A percentile compares a stretch with the other conserved stretches of the same genome.
phyloP scores from a whole-genome alignment of 495 filamentous ascomycete species.

The Aspergillus kassunensis region DNA sequence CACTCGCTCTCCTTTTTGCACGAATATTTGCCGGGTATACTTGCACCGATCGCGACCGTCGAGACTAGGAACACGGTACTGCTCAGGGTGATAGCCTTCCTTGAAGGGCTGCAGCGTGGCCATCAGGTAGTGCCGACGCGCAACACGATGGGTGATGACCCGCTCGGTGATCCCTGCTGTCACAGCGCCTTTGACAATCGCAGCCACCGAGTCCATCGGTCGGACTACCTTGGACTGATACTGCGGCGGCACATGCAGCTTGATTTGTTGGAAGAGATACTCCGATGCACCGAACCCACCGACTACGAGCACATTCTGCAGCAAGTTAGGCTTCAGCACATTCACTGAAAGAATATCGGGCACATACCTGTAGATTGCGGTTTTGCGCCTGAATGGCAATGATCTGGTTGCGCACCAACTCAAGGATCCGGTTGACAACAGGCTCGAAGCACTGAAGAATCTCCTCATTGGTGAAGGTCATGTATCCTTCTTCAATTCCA shows the following conservation, averaged over 20 bases:
- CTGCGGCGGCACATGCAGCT: conserved; percentile 72
- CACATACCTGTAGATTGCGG: conserved; percentile 61
- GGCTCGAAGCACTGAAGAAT: conserved; percentile 80
- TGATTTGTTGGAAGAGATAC: conserved; percentile 82
- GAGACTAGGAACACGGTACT: conserved; percentile 92
- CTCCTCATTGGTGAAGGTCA: conserved; percentile 81
- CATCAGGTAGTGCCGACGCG: conserved; percentile 98
- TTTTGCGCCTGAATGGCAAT: conserved; percentile 79
- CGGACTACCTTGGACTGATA: conserved; percentile 76
- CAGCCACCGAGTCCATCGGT: conserved; percentile 80
- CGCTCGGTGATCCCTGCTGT: conserved; percentile 94
- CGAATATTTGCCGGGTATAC: conserved; percentile 97
- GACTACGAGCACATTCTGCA: conserved; percentile 69
- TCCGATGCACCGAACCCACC: conserved; percentile 79
- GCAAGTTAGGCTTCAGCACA: conserved; percentile 18
- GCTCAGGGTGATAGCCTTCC: conserved; percentile 96
- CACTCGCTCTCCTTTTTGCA: conserved; percentile 97
- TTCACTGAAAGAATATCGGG: neutral
- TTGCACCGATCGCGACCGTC: conserved; percentile 98
- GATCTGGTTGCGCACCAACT: conserved; percentile 75
- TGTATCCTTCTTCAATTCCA: conserved; percentile 75
- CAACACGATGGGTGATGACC: conserved; percentile 93
- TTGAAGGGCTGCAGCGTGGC: conserved; percentile 98
- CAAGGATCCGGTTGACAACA: conserved; percentile 72
- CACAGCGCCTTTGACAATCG: conserved; percentile 77